Evolutionary conservation across 83 land plant species (phyloP).

Genomic region (Isoetes engelmannii): DNA sequence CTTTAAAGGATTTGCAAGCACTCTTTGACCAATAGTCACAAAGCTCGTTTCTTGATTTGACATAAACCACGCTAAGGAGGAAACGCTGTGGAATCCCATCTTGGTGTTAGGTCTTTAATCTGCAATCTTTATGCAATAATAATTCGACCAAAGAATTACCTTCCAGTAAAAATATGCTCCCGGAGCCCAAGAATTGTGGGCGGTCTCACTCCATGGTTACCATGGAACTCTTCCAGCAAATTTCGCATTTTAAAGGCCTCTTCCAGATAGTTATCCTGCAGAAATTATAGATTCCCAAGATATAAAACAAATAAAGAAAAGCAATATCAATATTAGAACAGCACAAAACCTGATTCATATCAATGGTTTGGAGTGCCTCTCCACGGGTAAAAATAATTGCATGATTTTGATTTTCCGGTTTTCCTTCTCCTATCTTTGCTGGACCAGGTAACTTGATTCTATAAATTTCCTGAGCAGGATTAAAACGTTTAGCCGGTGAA

Average conservation of each 20-base stretch:
- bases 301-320: not conserved
- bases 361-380: constrained; percentile 20
- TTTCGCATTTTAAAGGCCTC: constrained; percentile 90
- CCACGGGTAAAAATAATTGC: constrained; percentile 23
- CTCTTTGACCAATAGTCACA: constrained; percentile 4
- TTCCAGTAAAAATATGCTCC: constrained; percentile 92
- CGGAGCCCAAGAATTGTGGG: constrained; percentile 78
- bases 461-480: constrained; percentile 9
- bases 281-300: not conserved
- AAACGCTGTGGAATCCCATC: not conserved
- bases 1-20: constrained; percentile 11
- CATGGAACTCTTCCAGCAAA: constrained; percentile 55
- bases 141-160: constrained; percentile 28
- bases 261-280: constrained; percentile 79
- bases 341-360: constrained; percentile 16
- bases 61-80: constrained; percentile 9
- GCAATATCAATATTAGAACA: not conserved
- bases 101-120: not conserved
- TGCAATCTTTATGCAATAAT: not conserved
- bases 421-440: constrained; percentile 15
- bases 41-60: constrained; percentile 8
- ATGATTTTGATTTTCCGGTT: constrained; percentile 25
- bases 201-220: constrained; percentile 49
- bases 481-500: not conserved
- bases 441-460: constrained; percentile 17